These are phyloP conservation scores for Cladosporium sp. DNA, from an alignment of 2,329 filamentous ascomycete species.

Conservation along the genomic window DNA sequence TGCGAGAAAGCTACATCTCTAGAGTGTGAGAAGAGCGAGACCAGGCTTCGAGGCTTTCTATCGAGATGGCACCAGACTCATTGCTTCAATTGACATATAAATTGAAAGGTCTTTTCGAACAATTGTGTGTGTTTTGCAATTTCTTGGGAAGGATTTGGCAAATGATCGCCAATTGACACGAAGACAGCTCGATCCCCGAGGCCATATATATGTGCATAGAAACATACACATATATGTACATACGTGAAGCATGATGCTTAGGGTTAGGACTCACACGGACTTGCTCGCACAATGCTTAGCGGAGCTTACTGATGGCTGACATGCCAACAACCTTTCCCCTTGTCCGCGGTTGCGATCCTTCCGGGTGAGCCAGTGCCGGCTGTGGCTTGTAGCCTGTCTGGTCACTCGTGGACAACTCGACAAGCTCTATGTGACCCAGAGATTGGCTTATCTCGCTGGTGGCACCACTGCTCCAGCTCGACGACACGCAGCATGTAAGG, in stretches of 20 bases:
- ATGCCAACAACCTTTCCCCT: neutral
- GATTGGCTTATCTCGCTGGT: neutral
- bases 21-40: too few species aligned
- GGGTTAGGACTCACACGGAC: neutral
- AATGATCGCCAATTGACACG: too few species aligned
- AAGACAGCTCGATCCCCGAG: too few species aligned
- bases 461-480: neutral
- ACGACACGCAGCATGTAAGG: neutral
- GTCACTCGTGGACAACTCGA: neutral
- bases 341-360: neutral
- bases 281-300: neutral
- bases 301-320: slow-evolving; percentile 7
- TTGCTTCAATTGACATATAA: too few species aligned
- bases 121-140: too few species aligned
- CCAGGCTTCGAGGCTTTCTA: too few species aligned
- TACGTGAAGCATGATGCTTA: neutral
- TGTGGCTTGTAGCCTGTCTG: neutral
- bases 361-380: neutral
- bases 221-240: neutral
- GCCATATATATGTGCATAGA: too few species aligned
- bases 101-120: too few species aligned
- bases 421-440: neutral
- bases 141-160: too few species aligned
- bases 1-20: too few species aligned
- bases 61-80: too few species aligned